phyloP scores from a whole-genome alignment of 805 yeast species.

The Ogataea corticis region DNA sequence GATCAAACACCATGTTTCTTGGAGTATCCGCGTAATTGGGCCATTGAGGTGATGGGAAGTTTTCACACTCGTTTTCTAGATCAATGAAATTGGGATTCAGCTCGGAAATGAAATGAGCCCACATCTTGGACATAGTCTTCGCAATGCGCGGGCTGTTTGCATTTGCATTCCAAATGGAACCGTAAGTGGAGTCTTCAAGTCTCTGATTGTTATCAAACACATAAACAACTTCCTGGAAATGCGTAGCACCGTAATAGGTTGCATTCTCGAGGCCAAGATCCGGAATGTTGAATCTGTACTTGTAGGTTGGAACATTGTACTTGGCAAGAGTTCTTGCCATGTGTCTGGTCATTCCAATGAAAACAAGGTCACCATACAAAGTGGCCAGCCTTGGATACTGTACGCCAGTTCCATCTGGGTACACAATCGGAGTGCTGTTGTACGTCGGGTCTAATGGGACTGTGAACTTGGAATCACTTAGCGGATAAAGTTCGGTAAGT shows the following conservation, averaged over 20 bases:
- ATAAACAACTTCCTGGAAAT: constrained; percentile 3
- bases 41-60: constrained; percentile 4
- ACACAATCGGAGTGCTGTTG: background rate
- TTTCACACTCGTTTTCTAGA: background rate
- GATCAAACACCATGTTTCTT: constrained; percentile 3
- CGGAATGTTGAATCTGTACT: constrained; percentile 5
- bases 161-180: constrained; percentile 2
- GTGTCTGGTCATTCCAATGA: background rate
- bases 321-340: background rate
- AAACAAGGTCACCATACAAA: background rate
- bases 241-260: background rate
- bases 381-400: constrained; percentile 3
- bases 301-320: constrained; percentile 1
- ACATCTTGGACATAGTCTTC: constrained; percentile 4
- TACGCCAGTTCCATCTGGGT: background rate
- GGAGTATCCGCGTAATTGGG: background rate
- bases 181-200: background rate
- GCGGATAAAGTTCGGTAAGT: background rate
- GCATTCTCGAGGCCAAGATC: background rate
- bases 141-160: constrained; percentile 1
- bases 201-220: constrained; percentile 1
- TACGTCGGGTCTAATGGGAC: background rate
- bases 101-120: constrained; percentile 3
- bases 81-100: constrained; percentile 3
- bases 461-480: background rate